phyloP scores from a whole-genome alignment of 352 stramenopile species.

The Phytophthora kernoviae region DNA sequence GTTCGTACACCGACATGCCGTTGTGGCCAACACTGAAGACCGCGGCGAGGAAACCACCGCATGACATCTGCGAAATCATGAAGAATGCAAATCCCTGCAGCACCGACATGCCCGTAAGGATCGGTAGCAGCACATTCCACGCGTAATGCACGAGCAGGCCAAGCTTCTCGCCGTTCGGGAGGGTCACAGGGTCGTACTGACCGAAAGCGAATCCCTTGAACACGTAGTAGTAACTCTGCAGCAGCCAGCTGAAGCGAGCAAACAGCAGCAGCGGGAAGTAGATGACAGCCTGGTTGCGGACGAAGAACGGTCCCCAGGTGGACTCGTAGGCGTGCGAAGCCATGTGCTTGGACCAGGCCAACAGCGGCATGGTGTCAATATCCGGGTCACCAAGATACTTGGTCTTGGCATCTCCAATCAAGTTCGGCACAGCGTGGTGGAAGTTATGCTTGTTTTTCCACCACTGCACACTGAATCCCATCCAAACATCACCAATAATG shows the following conservation, averaged over 20 bases:
- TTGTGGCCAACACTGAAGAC: conserved; percentile 99
- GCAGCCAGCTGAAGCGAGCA: conserved; percentile 96
- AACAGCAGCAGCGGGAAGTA: conserved; percentile 98
- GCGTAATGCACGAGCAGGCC: conserved; percentile 90
- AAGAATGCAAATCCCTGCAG: conserved; percentile 81
- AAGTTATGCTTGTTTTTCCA: conserved; percentile 99
- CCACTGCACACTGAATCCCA: conserved; percentile 97
- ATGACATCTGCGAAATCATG: conserved; percentile 87
- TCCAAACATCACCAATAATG: conserved; percentile 96
- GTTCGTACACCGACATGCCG: conserved; percentile 98
- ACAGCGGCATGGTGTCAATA: conserved; percentile 98
- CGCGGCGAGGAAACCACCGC: conserved; percentile 94
- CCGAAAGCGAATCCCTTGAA: conserved; percentile 88
- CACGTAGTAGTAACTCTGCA: conserved; percentile 96
- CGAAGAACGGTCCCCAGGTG: conserved; percentile 88
- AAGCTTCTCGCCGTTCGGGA: conserved; percentile 79
- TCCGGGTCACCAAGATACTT: conserved; percentile 94
- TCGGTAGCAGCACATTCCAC: conserved; percentile 90
- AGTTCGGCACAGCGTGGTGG: conserved; percentile 98
- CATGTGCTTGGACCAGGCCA: conserved; percentile 98
- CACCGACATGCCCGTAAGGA: conserved; percentile 68
- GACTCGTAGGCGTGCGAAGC: conserved; percentile 86
- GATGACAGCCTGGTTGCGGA: conserved; percentile 93
- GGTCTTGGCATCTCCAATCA: conserved; percentile 91
- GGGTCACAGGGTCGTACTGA: conserved; percentile 86